A percentile compares a stretch with the other conserved stretches of the same genome.
Evolutionary conservation across 2,329 filamentous ascomycete species (phyloP).

Genomic region (Aquanectria penicillioides): DNA sequence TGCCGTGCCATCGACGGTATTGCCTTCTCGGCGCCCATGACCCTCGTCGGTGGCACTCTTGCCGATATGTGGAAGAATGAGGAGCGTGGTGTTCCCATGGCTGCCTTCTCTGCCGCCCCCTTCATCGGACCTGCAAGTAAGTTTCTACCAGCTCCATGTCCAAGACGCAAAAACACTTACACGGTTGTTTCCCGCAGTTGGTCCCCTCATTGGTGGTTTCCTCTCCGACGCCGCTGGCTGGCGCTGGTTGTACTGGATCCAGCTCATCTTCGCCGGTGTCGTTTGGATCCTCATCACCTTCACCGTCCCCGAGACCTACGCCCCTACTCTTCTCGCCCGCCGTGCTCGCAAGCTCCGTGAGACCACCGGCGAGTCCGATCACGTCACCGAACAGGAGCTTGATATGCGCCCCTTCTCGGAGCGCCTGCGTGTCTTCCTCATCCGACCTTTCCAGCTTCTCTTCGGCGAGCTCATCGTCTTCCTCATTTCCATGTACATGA

Average conservation of each 20-base stretch:
- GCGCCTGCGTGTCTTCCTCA: slow-evolving; percentile 76
- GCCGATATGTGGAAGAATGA: slow-evolving; percentile 87
- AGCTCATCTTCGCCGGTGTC: slow-evolving; percentile 77
- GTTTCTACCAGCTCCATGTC: slow-evolving; percentile 22
- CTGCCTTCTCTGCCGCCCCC: slow-evolving; percentile 83
- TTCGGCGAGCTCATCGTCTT: slow-evolving; percentile 88
- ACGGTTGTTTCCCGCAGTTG: slow-evolving; percentile 52
- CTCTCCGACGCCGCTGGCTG: slow-evolving; percentile 76
- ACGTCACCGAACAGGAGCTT: slow-evolving; percentile 84
- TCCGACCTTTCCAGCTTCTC: slow-evolving; percentile 86
- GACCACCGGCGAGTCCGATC: slow-evolving; percentile 71
- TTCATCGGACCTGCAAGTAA: slow-evolving; percentile 80
- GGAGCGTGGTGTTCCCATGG: slow-evolving; percentile 88
- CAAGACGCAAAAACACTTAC: slow-evolving; percentile 13
- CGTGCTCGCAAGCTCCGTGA: slow-evolving; percentile 79
- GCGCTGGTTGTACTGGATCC: slow-evolving; percentile 90
- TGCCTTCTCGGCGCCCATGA: slow-evolving; percentile 88
- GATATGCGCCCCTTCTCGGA: slow-evolving; percentile 76
- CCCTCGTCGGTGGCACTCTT: slow-evolving; percentile 82
- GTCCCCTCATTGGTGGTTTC: slow-evolving; percentile 81
- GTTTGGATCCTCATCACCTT: slow-evolving; percentile 83
- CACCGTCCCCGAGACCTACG: slow-evolving; percentile 91
- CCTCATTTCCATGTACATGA: slow-evolving; percentile 87
- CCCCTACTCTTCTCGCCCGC: slow-evolving; percentile 77
- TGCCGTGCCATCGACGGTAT: slow-evolving; percentile 84